A percentile compares a stretch with the other conserved stretches of the same genome.
Evolutionary conservation across 306 rosid genomes (phyloP).

Genomic region (Urtica urens): DNA sequence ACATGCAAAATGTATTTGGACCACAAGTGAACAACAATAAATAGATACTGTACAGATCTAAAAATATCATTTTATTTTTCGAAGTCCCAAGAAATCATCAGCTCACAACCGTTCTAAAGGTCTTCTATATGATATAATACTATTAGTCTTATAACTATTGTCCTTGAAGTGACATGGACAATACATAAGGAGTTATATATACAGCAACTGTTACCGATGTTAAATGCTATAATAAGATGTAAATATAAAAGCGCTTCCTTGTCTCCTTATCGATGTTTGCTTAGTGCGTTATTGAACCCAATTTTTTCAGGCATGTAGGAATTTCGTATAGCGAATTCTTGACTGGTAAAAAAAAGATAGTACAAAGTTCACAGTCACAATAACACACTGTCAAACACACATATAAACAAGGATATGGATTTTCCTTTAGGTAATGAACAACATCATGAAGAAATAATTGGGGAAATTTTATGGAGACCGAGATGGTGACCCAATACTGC

Average conservation of each 20-base stretch:
- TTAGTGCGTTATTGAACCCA: background rate
- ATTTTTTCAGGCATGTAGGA: background rate
- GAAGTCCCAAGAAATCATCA: background rate
- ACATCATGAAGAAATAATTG: conserved; percentile 16
- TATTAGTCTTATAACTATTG: background rate
- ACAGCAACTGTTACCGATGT: background rate
- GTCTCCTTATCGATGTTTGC: background rate
- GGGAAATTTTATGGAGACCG: background rate
- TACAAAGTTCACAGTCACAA: background rate
- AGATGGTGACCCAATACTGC: conserved; percentile 6
- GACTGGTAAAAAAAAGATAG: background rate
- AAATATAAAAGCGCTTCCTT: conserved; percentile 1
- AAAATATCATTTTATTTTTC: background rate
- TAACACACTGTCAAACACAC: background rate
- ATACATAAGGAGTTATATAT: background rate
- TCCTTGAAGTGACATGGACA: conserved; percentile 1
- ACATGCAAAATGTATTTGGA: conserved; percentile 1
- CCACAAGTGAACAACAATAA: background rate
- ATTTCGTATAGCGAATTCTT: background rate
- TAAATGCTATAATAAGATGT: background rate
- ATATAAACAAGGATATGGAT: background rate
- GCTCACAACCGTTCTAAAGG: background rate
- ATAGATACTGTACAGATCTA: background rate
- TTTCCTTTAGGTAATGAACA: background rate
- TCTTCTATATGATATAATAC: background rate